Evolutionary conservation across 305 asterid species (phyloP).

Genomic region (Fraxinus sp.): DNA sequence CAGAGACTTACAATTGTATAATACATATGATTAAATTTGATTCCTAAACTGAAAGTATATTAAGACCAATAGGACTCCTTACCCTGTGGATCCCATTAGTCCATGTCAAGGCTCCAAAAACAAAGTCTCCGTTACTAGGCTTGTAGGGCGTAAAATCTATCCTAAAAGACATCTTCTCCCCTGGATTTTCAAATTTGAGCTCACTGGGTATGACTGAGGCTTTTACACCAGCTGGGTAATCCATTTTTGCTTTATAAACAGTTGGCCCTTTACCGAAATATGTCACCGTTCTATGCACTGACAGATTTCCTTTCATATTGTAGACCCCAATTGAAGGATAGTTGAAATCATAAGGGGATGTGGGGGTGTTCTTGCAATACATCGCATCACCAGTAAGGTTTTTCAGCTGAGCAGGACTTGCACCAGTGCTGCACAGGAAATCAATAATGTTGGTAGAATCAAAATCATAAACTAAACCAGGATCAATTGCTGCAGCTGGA

Average conservation of each 20-base stretch:
- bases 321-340: conserved; percentile 66
- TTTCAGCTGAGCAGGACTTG: conserved; percentile 50
- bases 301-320: conserved; percentile 39
- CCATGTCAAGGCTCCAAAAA: conserved; percentile 60
- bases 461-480: conserved; percentile 59
- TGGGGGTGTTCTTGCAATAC: conserved; percentile 34
- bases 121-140: conserved; percentile 40
- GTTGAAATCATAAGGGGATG: conserved; percentile 43
- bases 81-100: conserved; percentile 49
- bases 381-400: conserved; percentile 47
- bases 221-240: conserved; percentile 45
- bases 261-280: conserved; percentile 49
- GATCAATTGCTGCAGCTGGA: conserved; percentile 56
- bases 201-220: conserved; percentile 42
- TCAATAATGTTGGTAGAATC: conserved; percentile 39
- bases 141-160: conserved; percentile 38
- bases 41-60: conserved; percentile 34
- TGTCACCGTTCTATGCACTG: conserved; percentile 56
- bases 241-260: conserved; percentile 38
- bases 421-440: conserved; percentile 62
- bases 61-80: conserved; percentile 53
- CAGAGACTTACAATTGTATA: background rate
- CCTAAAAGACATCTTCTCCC: conserved; percentile 43
- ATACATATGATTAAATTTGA: background rate
- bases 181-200: conserved; percentile 33